These are phyloP conservation scores for Pseudoneurospora amorphoporcata DNA, from an alignment of 495 filamentous ascomycete species.

Conservation along the genomic window DNA sequence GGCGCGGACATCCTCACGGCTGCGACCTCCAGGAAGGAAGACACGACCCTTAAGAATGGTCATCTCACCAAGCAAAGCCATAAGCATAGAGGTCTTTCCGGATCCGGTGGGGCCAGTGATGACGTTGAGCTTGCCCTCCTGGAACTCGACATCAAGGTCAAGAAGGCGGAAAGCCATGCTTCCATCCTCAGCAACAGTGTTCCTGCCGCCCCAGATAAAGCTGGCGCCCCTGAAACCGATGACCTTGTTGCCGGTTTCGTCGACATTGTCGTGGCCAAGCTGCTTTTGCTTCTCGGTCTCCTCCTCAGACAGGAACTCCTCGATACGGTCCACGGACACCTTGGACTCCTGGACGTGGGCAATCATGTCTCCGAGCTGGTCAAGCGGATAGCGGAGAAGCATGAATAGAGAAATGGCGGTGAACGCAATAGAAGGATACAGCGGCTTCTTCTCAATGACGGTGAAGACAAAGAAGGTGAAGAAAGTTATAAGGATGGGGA, in stretches of 20 bases:
- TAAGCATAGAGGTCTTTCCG: conserved; percentile 89
- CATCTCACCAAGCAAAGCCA: conserved; percentile 98
- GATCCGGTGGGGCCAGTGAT: conserved; percentile 88
- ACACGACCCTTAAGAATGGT: conserved; percentile 71
- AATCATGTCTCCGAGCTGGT: conserved; percentile 98
- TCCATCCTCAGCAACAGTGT: conserved; percentile 46
- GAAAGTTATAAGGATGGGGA: conserved; percentile 90
- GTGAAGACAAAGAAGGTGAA: conserved; percentile 93
- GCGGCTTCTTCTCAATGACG: conserved; percentile 73
- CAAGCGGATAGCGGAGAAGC: conserved; percentile 85
- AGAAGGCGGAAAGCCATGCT: conserved; percentile 70
- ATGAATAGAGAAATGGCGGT: conserved; percentile 93
- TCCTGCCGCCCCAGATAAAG: conserved; percentile 76
- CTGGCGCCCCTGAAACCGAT: conserved; percentile 81
- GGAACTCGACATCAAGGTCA: conserved; percentile 67
- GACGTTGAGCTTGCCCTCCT: conserved; percentile 73
- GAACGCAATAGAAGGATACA: conserved; percentile 91
- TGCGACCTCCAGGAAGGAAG: conserved; percentile 69
- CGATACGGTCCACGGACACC: conserved; percentile 93
- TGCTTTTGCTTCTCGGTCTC: conserved; percentile 97
- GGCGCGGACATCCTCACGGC: conserved; percentile 69
- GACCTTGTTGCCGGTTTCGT: conserved; percentile 48
- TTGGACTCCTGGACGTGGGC: conserved; percentile 97
- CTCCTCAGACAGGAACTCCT: conserved; percentile 87
- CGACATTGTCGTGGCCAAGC: conserved; percentile 51